Percentiles rank a stretch among this genome's conserved stretches.
Conservation (phyloP, 139 green algal species). For the Mesotaenium endlicherianum region DNA sequence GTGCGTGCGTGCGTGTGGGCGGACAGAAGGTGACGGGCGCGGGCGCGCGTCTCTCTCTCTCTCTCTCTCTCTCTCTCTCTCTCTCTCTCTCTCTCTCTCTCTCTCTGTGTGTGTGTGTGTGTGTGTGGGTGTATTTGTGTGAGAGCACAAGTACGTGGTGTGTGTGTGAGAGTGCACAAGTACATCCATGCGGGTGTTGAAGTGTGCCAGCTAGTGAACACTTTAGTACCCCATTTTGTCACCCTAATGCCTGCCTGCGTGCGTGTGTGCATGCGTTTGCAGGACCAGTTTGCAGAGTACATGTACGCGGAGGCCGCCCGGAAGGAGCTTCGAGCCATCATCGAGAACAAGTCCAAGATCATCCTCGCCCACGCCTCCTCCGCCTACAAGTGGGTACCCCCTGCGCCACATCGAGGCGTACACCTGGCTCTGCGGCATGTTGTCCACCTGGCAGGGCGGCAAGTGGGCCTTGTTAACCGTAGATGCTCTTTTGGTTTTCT, state of each 20-base stretch:
- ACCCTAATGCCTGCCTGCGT: too few relatives aligned
- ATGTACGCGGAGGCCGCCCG: constrained; percentile 69
- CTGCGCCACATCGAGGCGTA: background rate
- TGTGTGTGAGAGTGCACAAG: too few relatives aligned
- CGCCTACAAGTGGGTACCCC: constrained; percentile 71
- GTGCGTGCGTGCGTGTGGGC: background rate
- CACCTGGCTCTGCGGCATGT: background rate
- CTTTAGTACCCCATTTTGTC: too few relatives aligned
- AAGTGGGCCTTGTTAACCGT: too few relatives aligned
- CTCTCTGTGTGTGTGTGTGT: background rate
- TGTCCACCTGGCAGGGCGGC: too few relatives aligned
- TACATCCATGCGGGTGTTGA: too few relatives aligned
- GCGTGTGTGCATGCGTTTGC: background rate
- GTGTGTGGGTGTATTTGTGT: too few relatives aligned
- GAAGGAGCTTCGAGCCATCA: constrained; percentile 64
- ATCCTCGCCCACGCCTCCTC: constrained; percentile 71
- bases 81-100: constrained; percentile 1
- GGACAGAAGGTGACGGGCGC: background rate
- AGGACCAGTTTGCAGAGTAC: constrained; percentile 74
- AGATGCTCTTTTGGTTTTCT: too few relatives aligned
- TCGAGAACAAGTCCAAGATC: constrained; percentile 77
- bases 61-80: background rate
- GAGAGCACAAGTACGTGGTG: too few relatives aligned
- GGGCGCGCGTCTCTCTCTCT: background rate
- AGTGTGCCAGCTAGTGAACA: too few relatives aligned